Base-by-base conservation (phyloP, 148 eudicot genomes). In the Oxyria digyna region DNA sequence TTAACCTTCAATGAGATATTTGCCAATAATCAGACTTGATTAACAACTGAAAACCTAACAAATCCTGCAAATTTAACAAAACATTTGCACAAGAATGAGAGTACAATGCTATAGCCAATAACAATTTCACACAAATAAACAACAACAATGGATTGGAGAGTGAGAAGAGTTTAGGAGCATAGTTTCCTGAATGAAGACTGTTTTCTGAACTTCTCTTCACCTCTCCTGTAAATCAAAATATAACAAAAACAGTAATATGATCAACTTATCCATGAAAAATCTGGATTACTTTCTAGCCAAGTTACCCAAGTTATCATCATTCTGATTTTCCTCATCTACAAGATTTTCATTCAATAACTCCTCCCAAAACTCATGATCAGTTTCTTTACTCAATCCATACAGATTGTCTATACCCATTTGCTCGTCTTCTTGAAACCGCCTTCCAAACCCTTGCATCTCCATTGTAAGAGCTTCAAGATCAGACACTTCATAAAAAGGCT, bases 371-470 rank as follows among this genome's bases (percentile, higher is more conserved):
- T 59, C 65, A 6, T 59, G 18, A 15, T 59, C 65, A 15, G 31
- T 59, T 15, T 59, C 65, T 38, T 59, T 59, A 26, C 38, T 12
- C 0, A 13, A 3, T 4, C 15, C 23, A 24, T 14, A 24, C 13
- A 54, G 11, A 26, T 24, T 15, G 10, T 24, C 12, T 1, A 50
- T 8, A 21, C 26, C 33, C 2, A 13, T n/a, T 12, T 55, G 33
- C 63, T 55, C 65, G 65, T 59, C 38, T 59, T 59, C 65, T 1
- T 6, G 37, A 29, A 0, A 4, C n/a, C 3, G 32, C 11, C 62
- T 55, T n/a, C 62, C 62, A 55, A 55, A 4, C 18, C 65, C 65
- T 59, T 59, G 65, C 8, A 59, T 59, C 65, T 59, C 65, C 65
- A 59, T 59, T 59, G 65, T 38, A 29, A 59, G 65, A 1, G 65